Evolutionary conservation across 2,329 filamentous ascomycete species (phyloP), one percentile per base, ranked within the genome.

Genomic region (Pseudogymnoascus verrucosus): DNA sequence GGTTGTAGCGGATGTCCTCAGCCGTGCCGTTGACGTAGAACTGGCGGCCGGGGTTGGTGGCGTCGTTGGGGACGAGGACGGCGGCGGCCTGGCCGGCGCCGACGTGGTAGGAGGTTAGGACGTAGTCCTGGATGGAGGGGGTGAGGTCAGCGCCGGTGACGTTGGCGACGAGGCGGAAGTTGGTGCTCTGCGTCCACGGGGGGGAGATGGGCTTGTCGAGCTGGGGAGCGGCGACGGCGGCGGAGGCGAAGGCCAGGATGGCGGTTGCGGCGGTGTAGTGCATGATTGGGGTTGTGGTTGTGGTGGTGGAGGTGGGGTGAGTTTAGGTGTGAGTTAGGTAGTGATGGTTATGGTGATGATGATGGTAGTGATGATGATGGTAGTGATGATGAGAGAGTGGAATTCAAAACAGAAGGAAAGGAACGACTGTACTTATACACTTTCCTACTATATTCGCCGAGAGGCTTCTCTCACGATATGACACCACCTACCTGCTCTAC

Each of bases 1-100:
- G 61, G 40, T 71, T 68, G 37, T 69, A 70, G 16, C 68, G 67
- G 5, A 75, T 66, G 40, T 78, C 74, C 5, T 69, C 64, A 11
- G 73, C 73, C 11, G 80, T 80, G 68, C 77, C 79, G 68, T 83
- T 83, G 64, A 78, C 72, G 75, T 82, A 83, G 69, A 82, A 83
- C 64, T 78, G 67, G 60, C 73, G 72, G 5, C 70, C 71, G 12
- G 59, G 23, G 36, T 62, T 60, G 4, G 51, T 62, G 2, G 65
- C 62, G 31, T 65, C 61, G 28, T 71, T 67, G 19, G 67, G 65
- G 5, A 67, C 64, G 11, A 79, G 71, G 1, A 77, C 75, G 7
- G 76, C 78, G 2, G 76, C 74, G 62, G 74, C 75, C 8, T 73
- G 64, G 1, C 76, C 78, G 0, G 79, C 76, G 37, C 79, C 78